Percentiles rank a stretch among this genome's conserved stretches.
Evolutionary conservation across 1,139 yeast genomes (phyloP).

Genomic region (Taphrina populina): DNA sequence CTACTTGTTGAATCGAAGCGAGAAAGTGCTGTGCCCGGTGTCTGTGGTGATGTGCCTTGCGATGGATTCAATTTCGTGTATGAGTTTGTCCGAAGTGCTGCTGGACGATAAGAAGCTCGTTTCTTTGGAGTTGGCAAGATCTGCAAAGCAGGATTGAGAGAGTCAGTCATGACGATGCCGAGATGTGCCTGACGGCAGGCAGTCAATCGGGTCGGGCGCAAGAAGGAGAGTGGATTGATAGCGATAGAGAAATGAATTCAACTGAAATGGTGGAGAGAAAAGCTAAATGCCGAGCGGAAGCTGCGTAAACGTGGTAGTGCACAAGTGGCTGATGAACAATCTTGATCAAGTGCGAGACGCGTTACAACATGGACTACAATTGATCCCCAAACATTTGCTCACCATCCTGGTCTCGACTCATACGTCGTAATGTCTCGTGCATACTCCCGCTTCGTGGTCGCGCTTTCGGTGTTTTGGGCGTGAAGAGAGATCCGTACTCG

Average conservation of each 20-base stretch:
- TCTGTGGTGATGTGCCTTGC: background rate
- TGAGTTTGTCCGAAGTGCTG: constrained; percentile 60
- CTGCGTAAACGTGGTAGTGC: too few relatives aligned
- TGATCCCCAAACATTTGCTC: constrained; percentile 18
- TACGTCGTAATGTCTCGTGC: background rate
- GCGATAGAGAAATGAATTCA: too few relatives aligned
- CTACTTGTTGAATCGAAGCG: too few relatives aligned
- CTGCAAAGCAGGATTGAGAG: constrained; percentile 15
- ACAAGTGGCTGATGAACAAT: too few relatives aligned
- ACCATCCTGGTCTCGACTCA: constrained; percentile 3
- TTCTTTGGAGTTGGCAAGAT: constrained; percentile 57
- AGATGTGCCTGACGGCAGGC: too few relatives aligned
- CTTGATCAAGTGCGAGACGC: too few relatives aligned
- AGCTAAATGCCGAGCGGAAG: too few relatives aligned
- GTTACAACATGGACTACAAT: too few relatives aligned
- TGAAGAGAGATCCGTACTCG: constrained; percentile 21
- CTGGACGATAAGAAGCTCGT: constrained; percentile 79
- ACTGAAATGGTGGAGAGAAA: too few relatives aligned
- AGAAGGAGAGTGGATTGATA: too few relatives aligned
- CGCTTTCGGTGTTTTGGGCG: constrained; percentile 4
- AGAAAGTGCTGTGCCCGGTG: too few relatives aligned
- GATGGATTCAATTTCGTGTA: constrained; percentile 36
- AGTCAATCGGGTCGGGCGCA: too few relatives aligned
- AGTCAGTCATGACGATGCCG: constrained; percentile 23
- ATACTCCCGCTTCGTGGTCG: constrained; percentile 15